Conservation (phyloP, 108 stramenopile genomes). For the Poteriospumella lacustris region DNA sequence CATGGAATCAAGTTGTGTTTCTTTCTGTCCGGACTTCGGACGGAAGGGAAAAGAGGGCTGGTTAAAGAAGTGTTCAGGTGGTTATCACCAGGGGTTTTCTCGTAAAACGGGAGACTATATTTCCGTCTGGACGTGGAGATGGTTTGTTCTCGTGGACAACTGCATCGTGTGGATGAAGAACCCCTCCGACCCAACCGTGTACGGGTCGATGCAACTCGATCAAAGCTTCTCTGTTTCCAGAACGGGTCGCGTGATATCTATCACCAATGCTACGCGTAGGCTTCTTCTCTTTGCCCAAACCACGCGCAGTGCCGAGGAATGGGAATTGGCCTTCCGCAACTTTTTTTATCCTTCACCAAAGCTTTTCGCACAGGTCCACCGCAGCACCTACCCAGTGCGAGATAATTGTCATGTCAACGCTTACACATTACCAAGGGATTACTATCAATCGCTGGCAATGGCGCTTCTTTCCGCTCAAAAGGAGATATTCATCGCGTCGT, state of each 20-base stretch:
- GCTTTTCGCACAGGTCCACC: neutral
- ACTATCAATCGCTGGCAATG: neutral
- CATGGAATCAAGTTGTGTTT: neutral
- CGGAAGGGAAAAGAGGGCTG: constrained; percentile 24
- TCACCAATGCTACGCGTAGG: neutral
- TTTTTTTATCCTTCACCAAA: neutral
- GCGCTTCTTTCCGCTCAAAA: constrained; percentile 7
- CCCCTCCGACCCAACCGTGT: neutral
- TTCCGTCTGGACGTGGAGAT: neutral
- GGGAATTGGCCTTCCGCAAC: neutral
- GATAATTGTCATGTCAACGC: neutral
- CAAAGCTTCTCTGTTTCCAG: neutral
- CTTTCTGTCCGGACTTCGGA: constrained; percentile 17
- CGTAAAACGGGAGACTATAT: constrained; percentile 17
- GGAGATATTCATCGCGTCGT: constrained; percentile 24
- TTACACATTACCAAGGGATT: constrained; percentile 1
- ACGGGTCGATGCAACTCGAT: constrained; percentile 2
- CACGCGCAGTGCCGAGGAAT: neutral
- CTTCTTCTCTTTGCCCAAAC: neutral
- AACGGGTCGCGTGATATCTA: neutral
- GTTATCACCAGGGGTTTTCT: constrained; percentile 12
- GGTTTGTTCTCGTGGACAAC: constrained; percentile 18
- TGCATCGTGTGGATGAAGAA: neutral
- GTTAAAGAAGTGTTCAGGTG: constrained; percentile 21
- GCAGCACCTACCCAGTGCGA: neutral